Percentiles rank a stretch among this genome's conserved stretches.
These are phyloP conservation scores for Malania oleifera DNA, from an alignment of 164 flowering plant genomes.

Conservation along the genomic window DNA sequence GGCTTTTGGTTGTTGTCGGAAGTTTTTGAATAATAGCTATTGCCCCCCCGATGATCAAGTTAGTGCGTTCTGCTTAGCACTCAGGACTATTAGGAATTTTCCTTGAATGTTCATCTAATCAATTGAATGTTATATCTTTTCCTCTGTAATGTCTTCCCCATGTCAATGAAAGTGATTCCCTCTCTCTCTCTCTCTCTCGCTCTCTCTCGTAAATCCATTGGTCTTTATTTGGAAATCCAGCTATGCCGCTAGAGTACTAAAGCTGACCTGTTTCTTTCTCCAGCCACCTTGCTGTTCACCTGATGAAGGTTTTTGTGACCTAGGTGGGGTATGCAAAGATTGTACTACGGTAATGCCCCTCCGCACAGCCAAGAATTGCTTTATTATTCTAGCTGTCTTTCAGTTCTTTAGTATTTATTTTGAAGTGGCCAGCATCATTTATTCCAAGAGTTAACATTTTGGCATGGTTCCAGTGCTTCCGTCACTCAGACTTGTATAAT, in stretches of 20 bases:
- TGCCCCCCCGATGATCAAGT: slow-evolving; percentile 99
- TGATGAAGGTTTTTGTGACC: slow-evolving; percentile 47
- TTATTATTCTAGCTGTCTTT: not conserved
- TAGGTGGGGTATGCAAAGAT: slow-evolving; percentile 72
- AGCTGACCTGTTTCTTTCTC: slow-evolving; percentile 10
- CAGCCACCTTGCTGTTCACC: slow-evolving; percentile 96
- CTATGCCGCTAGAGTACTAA: not conserved
- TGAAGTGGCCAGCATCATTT: not conserved
- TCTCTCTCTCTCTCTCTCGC: too few species aligned
- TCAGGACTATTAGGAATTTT: too few species aligned
- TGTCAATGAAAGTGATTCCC: too few species aligned
- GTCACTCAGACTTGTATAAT: slow-evolving; percentile 64
- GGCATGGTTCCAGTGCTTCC: slow-evolving; percentile 69
- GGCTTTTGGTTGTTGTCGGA: slow-evolving; percentile 98
- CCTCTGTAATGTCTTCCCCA: too few species aligned
- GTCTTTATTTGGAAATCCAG: too few species aligned
- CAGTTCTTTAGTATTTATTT: not conserved
- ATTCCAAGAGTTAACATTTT: slow-evolving; percentile 12
- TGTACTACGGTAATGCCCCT: slow-evolving; percentile 81
- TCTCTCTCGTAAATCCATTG: too few species aligned
- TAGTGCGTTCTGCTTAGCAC: slow-evolving; percentile 6
- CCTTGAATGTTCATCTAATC: too few species aligned
- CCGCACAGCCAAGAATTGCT: not conserved
- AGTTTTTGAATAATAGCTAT: slow-evolving; percentile 81
- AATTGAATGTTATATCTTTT: too few species aligned